Evolutionary conservation across 2,329 filamentous ascomycete genomes (phyloP).

Genomic region (Pseudofabraea citricarpa): DNA sequence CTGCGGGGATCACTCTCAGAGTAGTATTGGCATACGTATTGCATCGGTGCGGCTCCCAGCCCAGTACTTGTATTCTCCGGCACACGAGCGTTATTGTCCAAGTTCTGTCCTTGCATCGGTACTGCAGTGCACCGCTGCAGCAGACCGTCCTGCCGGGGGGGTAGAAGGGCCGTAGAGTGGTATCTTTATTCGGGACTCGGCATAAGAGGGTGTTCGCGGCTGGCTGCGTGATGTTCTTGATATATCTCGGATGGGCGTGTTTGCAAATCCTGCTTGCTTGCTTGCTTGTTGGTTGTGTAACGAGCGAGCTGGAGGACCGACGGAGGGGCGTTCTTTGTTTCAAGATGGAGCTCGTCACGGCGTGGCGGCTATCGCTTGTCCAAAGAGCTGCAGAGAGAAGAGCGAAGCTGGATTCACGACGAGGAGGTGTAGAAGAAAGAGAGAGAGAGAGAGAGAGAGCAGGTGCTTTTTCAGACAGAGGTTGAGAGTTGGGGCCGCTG

Average conservation of each 20-base stretch:
- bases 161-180: slow-evolving; percentile 5
- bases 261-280: no score
- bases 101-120: not conserved
- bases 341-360: not conserved
- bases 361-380: not conserved
- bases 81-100: no score
- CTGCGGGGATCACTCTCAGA: not conserved
- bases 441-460: not conserved
- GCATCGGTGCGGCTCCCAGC: not conserved
- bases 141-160: no score
- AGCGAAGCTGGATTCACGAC: not conserved
- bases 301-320: no score
- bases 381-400: not conserved
- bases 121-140: not conserved
- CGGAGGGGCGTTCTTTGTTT: not conserved
- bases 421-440: not conserved
- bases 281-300: no score
- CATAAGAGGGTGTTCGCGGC: not conserved
- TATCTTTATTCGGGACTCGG: slow-evolving; percentile 1
- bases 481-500: no score
- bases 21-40: slow-evolving; percentile 4
- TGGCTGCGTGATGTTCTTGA: no score
- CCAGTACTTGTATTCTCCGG: not conserved
- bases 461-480: not conserved
- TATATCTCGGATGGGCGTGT: no score